Conservation (phyloP, 306 rosid species). For the Trichosanthes truncata region DNA sequence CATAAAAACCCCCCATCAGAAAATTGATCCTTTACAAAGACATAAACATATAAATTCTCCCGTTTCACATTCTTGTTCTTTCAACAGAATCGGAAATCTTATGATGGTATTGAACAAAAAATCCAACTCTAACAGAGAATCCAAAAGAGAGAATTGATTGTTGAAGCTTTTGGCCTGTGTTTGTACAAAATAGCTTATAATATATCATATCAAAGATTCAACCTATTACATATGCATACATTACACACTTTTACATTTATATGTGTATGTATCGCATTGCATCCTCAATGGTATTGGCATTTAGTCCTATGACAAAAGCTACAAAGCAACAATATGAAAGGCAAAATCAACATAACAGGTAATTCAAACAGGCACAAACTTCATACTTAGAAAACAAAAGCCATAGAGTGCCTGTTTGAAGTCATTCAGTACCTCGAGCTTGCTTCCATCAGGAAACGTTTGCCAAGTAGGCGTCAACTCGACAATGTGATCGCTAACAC, state of each 20-base stretch:
- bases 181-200: not conserved
- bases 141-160: not conserved
- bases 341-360: not conserved
- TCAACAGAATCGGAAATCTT: not conserved
- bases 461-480: slow-evolving; percentile 19
- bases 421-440: slow-evolving; percentile 5
- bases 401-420: not conserved
- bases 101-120: not conserved
- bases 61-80: not conserved
- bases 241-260: not conserved
- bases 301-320: not conserved
- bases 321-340: not conserved
- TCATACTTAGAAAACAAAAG: not conserved
- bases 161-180: not conserved
- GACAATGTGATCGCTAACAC: slow-evolving; percentile 16
- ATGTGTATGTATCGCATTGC: not conserved
- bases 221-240: not conserved
- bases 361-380: not conserved
- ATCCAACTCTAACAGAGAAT: not conserved
- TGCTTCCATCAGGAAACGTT: slow-evolving; percentile 18
- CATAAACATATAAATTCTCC: not conserved
- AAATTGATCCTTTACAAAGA: not conserved
- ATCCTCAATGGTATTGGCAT: not conserved
- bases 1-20: not conserved
- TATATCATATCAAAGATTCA: not conserved